Base-by-base conservation (phyloP, 441 rosid species). In the Pelargonium myrrhifolium region DNA sequence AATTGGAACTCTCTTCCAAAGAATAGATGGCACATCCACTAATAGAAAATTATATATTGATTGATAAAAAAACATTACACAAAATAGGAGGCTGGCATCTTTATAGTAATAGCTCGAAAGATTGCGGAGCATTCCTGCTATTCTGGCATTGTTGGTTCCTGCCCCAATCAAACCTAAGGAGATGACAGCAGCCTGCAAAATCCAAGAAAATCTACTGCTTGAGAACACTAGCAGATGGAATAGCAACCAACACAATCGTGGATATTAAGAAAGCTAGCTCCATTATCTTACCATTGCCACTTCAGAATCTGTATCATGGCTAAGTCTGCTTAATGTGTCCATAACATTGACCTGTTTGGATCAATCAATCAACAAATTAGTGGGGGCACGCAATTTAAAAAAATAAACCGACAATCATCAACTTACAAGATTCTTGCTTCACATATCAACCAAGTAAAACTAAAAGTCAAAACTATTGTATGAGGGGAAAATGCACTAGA, bases 151-250 rank as follows among this genome's bases (percentile, higher is more conserved):
- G 69, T 93, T 89, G 63, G 99, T 93, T 75, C 99, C 97, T 9
- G 97, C 90, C 71, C 99, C 97, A 7, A 94, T 91, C 87, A 94
- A 76, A 56, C 99, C 99, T 62, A 94, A 76, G 64, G 99, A 89
- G 59, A 94, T 86, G 58, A 91, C 86, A 31, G 97, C 96, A 65
- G 96, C 89, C 96, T 93, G 83, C 74, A 71, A 35, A 72, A 76
- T 60, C 65, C 69, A 70, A 66, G 65, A 58, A 82, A 75, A 64
- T 12, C 35, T 65, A 65, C 68, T 17, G 21, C 63, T 20, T 71
- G 35, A 59, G 65, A 26, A 4, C 4, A 67, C 31, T 56, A 22
- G 35, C 3, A 35, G 10, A 61, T 47, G 62, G 59, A 12, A 20
- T 42, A 68, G 74, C 40, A 55, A 68, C 35, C 64, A 55, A 22